Base-by-base conservation (phyloP, 495 filamentous ascomycete species). In the Filosporella fistucella region DNA sequence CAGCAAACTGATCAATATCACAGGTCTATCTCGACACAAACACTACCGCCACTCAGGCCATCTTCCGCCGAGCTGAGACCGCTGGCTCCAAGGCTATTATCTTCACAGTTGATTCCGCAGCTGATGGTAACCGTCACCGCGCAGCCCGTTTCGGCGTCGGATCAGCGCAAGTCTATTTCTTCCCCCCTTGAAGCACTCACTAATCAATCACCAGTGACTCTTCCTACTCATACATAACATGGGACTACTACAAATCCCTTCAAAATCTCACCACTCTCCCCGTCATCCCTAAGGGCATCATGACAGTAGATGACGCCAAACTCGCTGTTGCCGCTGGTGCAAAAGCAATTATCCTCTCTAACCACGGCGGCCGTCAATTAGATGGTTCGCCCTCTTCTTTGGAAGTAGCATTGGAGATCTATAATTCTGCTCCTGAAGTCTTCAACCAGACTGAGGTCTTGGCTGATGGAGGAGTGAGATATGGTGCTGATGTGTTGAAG, bases 401-500 rank as follows among this genome's bases (percentile, higher is more conserved):
- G 10, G 71, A 74, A 38, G 72, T 58, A 12, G 56, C 75, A 10
- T 60, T 55, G 1, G 72, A 73, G 60, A 38, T 38, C 14, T 38
- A 38, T 21, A 38, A 38, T 21, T 65, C 68, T 51, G 75, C 76
- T 54, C 71, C 78, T 7, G 58, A 77, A 62, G 58, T 85, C 2
- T 80, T 85, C 50, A 67, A 70, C 7, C 64, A 61, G 49, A 72
- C 88, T 55, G 72, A 81, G 39, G 72, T 89, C n/a, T 74, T 73
- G 45, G 60, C 87, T 23, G 84, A 89, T 47, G 84, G 82, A 0
- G 84, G 84, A 0, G 72, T 88, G 10, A 66, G 66, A 18, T 62
- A 77, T 6, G 84, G 84, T 1, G 74, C 68, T 9, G 84, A 86
- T 57, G 78, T 86, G 11, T 78, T 87, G 49, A 88, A 86, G 60